Percentiles rank a stretch among this genome's conserved stretches.
Evolutionary conservation across 2,329 filamentous ascomycete genomes (phyloP).

Genomic region (Sporothrix brasiliensis): DNA sequence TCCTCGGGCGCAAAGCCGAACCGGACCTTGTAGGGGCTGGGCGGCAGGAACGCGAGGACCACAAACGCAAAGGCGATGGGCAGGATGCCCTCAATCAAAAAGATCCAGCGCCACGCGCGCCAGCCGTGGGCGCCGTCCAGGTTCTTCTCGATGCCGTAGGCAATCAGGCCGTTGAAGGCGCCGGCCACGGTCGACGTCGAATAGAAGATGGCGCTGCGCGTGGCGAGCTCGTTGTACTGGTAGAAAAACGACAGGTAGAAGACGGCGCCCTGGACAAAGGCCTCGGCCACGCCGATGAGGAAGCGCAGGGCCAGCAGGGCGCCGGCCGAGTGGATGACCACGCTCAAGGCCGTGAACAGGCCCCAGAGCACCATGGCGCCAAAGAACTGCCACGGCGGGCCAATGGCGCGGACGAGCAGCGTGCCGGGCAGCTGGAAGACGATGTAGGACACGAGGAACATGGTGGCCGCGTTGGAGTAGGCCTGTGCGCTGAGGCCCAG

Average conservation of each 20-base stretch:
- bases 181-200: constrained; percentile 47
- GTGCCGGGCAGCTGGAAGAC: constrained; percentile 41
- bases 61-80: constrained; percentile 38
- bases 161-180: constrained; percentile 49
- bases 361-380: constrained; percentile 41
- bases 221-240: constrained; percentile 36
- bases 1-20: not conserved
- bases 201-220: constrained; percentile 46
- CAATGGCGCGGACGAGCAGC: constrained; percentile 43
- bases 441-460: constrained; percentile 44
- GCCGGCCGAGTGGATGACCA: constrained; percentile 32
- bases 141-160: constrained; percentile 40
- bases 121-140: constrained; percentile 46
- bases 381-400: constrained; percentile 38
- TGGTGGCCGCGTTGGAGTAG: constrained; percentile 32
- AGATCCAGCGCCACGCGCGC: constrained; percentile 48
- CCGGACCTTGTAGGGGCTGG: constrained; percentile 11
- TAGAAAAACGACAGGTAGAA: constrained; percentile 46
- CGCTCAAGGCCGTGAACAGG: constrained; percentile 34
- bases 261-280: constrained; percentile 44
- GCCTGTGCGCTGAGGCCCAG: constrained; percentile 31
- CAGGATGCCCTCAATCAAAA: constrained; percentile 48
- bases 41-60: not conserved
- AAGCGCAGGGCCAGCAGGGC: constrained; percentile 26
- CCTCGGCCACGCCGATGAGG: constrained; percentile 44